These are phyloP conservation scores for Trapa incisa DNA, from an alignment of 345 rosid genomes.

Conservation along the genomic window DNA sequence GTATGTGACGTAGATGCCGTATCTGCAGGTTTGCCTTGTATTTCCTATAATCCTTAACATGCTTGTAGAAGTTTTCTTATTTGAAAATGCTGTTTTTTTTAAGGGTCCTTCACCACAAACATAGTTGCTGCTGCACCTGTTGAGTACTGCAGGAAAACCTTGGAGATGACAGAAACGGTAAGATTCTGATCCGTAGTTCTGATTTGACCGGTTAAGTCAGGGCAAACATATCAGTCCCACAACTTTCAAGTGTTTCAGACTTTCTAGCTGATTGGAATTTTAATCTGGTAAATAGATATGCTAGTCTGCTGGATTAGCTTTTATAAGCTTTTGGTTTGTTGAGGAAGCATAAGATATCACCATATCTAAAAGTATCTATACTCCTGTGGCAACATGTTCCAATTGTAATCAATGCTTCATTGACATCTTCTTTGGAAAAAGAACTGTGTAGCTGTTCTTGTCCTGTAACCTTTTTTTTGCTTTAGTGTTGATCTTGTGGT, in stretches of 20 bases:
- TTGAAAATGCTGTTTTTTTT: not conserved
- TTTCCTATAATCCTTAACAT: not conserved
- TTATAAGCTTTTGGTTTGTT: not conserved
- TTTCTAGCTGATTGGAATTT: not conserved
- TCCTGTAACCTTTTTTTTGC: not conserved
- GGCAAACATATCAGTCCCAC: not conserved
- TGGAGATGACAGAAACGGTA: slow-evolving; percentile 47
- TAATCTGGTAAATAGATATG: not conserved
- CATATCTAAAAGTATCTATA: not conserved
- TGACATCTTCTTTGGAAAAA: not conserved
- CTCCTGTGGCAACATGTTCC: not conserved
- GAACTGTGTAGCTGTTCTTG: not conserved
- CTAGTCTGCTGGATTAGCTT: not conserved
- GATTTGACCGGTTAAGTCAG: not conserved
- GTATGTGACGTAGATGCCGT: slow-evolving; percentile 76
- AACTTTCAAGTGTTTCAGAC: not conserved
- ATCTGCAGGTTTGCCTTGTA: slow-evolving; percentile 44
- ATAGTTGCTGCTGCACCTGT: slow-evolving; percentile 96
- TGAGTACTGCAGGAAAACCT: slow-evolving; percentile 52
- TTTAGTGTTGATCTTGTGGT: not conserved
- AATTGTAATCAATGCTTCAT: not conserved
- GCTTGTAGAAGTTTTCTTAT: not conserved
- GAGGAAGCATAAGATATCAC: not conserved
- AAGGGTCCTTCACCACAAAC: slow-evolving; percentile 76
- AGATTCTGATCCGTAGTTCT: not conserved